Conservation (phyloP, 805 yeast genomes). For the Jamesozyma jinghongensis region DNA sequence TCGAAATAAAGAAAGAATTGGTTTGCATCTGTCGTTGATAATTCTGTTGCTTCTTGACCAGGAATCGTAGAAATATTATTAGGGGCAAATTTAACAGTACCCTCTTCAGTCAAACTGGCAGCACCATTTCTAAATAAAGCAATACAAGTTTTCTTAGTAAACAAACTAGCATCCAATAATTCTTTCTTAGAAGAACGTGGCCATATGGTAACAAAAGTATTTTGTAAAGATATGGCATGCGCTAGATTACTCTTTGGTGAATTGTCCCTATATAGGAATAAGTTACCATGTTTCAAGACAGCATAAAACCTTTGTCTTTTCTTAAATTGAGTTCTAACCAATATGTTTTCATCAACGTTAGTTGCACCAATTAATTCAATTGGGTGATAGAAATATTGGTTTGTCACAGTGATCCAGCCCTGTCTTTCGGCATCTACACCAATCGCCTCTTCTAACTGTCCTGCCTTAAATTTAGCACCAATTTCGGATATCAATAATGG, state of each 20-base stretch:
- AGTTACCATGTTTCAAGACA: slow-evolving; percentile 75
- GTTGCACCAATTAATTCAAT: slow-evolving; percentile 15
- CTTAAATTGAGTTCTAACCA: slow-evolving; percentile 29
- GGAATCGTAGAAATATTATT: slow-evolving; percentile 1
- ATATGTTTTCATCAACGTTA: slow-evolving; percentile 10
- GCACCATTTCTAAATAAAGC: slow-evolving; percentile 48
- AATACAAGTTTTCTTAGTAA: slow-evolving; percentile 71
- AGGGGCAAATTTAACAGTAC: background rate
- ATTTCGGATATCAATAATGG: slow-evolving; percentile 14
- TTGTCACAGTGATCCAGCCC: slow-evolving; percentile 83
- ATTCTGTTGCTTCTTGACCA: background rate
- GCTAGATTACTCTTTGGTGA: slow-evolving; percentile 37
- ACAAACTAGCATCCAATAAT: slow-evolving; percentile 58
- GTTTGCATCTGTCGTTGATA: slow-evolving; percentile 10
- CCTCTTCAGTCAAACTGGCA: slow-evolving; percentile 7
- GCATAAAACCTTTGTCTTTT: slow-evolving; percentile 54
- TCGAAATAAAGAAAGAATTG: slow-evolving; percentile 64
- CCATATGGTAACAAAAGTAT: slow-evolving; percentile 72
- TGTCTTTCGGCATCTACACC: slow-evolving; percentile 57
- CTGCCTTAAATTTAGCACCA: slow-evolving; percentile 42
- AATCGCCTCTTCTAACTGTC: slow-evolving; percentile 52
- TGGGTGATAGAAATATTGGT: slow-evolving; percentile 57
- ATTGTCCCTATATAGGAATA: slow-evolving; percentile 75
- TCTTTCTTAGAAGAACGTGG: slow-evolving; percentile 50
- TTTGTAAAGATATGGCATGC: slow-evolving; percentile 70